These are phyloP conservation scores for Cryptococcus hybrid DNA, from an alignment of 1,284 basidiomycete species.

Conservation along the genomic window DNA sequence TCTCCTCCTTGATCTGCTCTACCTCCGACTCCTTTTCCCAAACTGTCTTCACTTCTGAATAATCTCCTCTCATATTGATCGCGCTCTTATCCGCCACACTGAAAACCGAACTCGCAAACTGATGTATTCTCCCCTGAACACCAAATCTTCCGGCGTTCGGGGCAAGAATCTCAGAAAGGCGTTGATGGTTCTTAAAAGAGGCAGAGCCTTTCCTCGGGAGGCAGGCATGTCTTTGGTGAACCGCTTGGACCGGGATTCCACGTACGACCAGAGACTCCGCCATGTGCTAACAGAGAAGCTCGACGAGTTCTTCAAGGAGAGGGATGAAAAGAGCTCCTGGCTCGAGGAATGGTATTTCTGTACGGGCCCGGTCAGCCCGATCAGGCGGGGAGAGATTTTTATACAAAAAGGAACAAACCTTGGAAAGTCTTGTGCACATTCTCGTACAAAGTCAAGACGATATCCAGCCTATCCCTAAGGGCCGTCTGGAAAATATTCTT, in stretches of 20 bases:
- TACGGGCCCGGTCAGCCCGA: neutral
- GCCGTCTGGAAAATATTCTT: constrained; percentile 26
- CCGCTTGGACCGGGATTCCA: constrained; percentile 40
- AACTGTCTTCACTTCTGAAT: constrained; percentile 33
- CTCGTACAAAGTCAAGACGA: constrained; percentile 42
- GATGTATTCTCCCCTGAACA: constrained; percentile 41
- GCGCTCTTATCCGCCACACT: constrained; percentile 46
- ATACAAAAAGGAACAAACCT: constrained; percentile 14
- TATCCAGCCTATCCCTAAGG: constrained; percentile 38
- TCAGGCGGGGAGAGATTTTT: no score
- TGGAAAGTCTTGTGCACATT: constrained; percentile 17
- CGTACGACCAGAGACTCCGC: constrained; percentile 38
- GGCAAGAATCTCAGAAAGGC: constrained; percentile 40
- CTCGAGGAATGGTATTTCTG: constrained; percentile 30
- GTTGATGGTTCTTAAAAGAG: constrained; percentile 40
- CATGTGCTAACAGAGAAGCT: constrained; percentile 39
- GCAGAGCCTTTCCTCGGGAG: constrained; percentile 44
- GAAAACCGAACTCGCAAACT: constrained; percentile 42
- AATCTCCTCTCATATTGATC: constrained; percentile 47
- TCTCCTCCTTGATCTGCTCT: constrained; percentile 5
- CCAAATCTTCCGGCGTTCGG: constrained; percentile 39
- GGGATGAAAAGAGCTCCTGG: constrained; percentile 45
- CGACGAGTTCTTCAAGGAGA: constrained; percentile 42
- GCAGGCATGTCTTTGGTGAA: constrained; percentile 47
- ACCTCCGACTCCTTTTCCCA: constrained; percentile 31